Evolutionary conservation across 441 rosid species (phyloP).

Genomic region (Aquilaria agallochum): DNA sequence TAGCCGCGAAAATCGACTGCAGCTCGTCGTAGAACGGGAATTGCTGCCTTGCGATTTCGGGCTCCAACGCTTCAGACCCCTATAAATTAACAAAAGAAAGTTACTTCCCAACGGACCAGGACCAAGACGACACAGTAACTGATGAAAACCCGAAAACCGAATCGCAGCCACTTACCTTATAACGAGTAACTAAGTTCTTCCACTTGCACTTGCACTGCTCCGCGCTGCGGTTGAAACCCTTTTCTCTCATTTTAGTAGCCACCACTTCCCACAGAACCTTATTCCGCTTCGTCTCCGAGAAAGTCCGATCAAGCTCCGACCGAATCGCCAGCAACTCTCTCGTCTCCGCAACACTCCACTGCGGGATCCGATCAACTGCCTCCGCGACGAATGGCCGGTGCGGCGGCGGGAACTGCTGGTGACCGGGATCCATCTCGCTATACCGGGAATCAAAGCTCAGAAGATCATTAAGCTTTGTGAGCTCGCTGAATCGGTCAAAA

Average conservation of each 20-base stretch:
- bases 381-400: constrained; percentile 37
- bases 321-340: constrained; percentile 75
- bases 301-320: constrained; percentile 74
- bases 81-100: constrained; percentile 11
- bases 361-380: constrained; percentile 76
- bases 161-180: constrained; percentile 41
- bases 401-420: constrained; percentile 14
- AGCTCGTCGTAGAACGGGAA: constrained; percentile 78
- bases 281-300: constrained; percentile 95
- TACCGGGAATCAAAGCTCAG: no score
- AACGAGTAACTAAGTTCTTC: constrained; percentile 95
- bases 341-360: constrained; percentile 89
- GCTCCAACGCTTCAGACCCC: constrained; percentile 82
- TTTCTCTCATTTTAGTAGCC: constrained; percentile 68
- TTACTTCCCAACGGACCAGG: no score
- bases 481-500: no score
- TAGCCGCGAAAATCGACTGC: constrained; percentile 52
- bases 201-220: constrained; percentile 99
- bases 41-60: constrained; percentile 70
- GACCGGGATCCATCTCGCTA: no score
- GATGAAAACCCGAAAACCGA: no score
- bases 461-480: no score
- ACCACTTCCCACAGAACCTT: constrained; percentile 87
- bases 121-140: no score
- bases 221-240: constrained; percentile 77